Percentiles rank a stretch among this genome's conserved stretches.
Conservation (phyloP, 2,329 filamentous ascomycete species). For the Laburnicola sp. region DNA sequence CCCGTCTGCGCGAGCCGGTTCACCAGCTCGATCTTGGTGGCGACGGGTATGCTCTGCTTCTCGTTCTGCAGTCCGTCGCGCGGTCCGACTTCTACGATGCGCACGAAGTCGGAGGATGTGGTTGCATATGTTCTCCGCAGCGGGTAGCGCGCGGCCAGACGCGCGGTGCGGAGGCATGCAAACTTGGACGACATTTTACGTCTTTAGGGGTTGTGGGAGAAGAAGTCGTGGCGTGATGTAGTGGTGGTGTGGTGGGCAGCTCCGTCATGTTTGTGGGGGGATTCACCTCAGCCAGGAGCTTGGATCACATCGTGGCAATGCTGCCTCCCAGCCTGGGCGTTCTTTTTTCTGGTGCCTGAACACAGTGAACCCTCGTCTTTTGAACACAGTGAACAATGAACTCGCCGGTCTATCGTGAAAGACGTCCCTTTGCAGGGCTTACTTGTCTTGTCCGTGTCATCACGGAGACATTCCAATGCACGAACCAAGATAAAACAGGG, state of each 20-base stretch:
- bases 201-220: neutral
- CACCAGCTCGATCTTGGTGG: slow-evolving; percentile 77
- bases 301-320: slow-evolving; percentile 1
- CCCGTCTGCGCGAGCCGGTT: slow-evolving; percentile 69
- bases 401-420: no score
- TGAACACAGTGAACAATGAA: no score
- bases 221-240: neutral
- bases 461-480: no score
- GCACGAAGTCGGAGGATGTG: slow-evolving; percentile 50
- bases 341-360: no score
- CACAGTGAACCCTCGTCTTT: no score
- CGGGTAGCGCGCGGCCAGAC: slow-evolving; percentile 42
- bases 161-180: slow-evolving; percentile 35
- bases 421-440: no score
- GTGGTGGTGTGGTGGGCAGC: slow-evolving; percentile 8
- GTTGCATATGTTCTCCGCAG: slow-evolving; percentile 37
- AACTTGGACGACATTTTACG: slow-evolving; percentile 36
- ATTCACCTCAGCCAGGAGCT: slow-evolving; percentile 8
- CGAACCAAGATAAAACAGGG: no score
- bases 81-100: slow-evolving; percentile 80
- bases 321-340: no score
- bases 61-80: slow-evolving; percentile 88
- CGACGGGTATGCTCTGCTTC: slow-evolving; percentile 68
- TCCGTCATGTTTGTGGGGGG: neutral
- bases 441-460: no score